Conservation (phyloP, 2,329 filamentous ascomycete species). For the Scytalidium lignicola region DNA sequence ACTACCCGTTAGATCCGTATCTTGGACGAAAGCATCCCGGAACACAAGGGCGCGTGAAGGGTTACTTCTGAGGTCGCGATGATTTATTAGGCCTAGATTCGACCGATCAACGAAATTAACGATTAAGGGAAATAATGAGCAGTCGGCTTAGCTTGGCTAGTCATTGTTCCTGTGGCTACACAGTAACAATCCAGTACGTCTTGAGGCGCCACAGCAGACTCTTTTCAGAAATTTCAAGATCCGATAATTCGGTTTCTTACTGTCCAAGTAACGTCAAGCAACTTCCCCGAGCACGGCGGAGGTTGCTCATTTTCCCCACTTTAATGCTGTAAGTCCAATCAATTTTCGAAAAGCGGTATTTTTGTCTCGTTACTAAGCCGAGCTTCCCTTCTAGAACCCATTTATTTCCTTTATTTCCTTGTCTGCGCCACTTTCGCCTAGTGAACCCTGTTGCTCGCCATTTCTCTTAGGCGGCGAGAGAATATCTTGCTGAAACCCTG, state of each 20-base stretch:
- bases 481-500: no score
- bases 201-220: not conserved
- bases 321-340: not conserved
- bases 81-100: no score
- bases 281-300: not conserved
- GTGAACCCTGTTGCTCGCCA: not conserved
- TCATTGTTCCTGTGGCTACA: not conserved
- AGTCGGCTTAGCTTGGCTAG: no score
- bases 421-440: not conserved
- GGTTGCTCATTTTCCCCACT: not conserved
- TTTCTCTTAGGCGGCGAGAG: no score
- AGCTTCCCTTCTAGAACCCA: not conserved
- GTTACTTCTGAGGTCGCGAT: not conserved
- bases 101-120: no score
- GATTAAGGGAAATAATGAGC: no score
- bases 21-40: not conserved
- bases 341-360: not conserved
- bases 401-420: not conserved
- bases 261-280: not conserved
- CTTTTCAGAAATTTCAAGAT: not conserved
- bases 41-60: not conserved
- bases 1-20: not conserved
- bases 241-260: not conserved
- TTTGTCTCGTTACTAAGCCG: not conserved
- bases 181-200: not conserved